These are phyloP conservation scores for Scopulariopsis brevicaulis DNA, from an alignment of 2,329 filamentous ascomycete species.

Conservation along the genomic window DNA sequence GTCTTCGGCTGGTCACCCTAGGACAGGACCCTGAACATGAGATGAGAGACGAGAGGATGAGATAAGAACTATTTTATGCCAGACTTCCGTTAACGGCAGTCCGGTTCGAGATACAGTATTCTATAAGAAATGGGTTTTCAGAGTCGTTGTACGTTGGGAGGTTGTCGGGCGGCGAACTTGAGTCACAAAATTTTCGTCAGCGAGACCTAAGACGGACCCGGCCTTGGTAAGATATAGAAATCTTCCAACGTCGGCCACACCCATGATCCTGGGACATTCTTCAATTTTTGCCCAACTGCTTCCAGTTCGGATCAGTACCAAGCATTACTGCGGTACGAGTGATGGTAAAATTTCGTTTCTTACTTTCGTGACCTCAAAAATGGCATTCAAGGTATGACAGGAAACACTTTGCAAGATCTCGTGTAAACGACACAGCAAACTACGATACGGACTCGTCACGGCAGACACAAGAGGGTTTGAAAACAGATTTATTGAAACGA, in stretches of 20 bases:
- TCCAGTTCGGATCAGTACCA: too few relatives aligned
- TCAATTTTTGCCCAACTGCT: too few relatives aligned
- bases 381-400: background rate
- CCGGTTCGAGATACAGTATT: background rate
- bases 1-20: background rate
- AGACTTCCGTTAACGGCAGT: background rate
- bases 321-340: too few relatives aligned
- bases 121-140: background rate
- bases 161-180: background rate
- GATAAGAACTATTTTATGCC: background rate
- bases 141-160: background rate
- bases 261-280: too few relatives aligned
- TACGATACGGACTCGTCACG: background rate
- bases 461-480: background rate
- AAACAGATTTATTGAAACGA: background rate
- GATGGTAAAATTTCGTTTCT: too few relatives aligned
- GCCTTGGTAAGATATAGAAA: too few relatives aligned
- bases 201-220: background rate
- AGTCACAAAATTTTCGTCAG: background rate
- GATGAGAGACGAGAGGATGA: background rate
- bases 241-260: too few relatives aligned
- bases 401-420: background rate
- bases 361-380: too few relatives aligned
- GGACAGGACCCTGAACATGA: background rate
- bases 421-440: too few relatives aligned